Evolutionary conservation across 148 eudicot species (phyloP).

Genomic region (Vaccinium darrowii): DNA sequence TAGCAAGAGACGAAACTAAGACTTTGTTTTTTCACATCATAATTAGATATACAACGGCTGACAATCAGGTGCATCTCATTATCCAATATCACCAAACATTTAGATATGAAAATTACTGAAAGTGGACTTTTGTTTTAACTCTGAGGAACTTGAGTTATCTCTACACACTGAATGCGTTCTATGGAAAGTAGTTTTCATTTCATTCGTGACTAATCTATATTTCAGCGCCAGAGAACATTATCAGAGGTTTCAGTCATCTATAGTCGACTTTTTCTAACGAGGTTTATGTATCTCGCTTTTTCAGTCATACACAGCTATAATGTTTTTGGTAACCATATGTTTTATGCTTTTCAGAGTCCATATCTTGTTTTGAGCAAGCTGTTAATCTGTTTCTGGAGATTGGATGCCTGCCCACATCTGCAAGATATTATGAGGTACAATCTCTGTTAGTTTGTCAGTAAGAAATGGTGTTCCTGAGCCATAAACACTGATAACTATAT

Average conservation of each 20-base stretch:
- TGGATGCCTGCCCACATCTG: conserved; percentile 81
- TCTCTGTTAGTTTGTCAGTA: background rate
- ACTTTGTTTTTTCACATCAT: background rate
- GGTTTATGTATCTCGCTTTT: background rate
- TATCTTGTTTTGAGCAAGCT: conserved; percentile 71
- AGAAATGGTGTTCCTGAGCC: background rate
- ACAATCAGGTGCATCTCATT: background rate
- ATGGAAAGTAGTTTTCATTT: background rate
- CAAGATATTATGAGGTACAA: conserved; percentile 79
- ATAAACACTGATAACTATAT: background rate
- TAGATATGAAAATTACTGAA: background rate
- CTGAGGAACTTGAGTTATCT: background rate
- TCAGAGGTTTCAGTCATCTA: background rate
- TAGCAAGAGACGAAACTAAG: background rate
- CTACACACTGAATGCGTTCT: background rate
- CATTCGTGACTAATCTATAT: background rate
- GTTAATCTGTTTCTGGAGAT: conserved; percentile 63
- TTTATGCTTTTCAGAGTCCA: conserved; percentile 36
- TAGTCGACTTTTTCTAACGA: background rate
- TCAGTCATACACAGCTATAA: background rate
- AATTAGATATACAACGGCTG: background rate
- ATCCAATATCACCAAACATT: background rate
- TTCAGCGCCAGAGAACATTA: background rate
- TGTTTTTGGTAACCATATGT: background rate
- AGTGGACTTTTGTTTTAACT: background rate